Percentiles rank a stretch among this genome's conserved stretches.
phyloP scores from a whole-genome alignment of 192 early-diverging fungal genomes.

The Gaertneriomyces sp. region DNA sequence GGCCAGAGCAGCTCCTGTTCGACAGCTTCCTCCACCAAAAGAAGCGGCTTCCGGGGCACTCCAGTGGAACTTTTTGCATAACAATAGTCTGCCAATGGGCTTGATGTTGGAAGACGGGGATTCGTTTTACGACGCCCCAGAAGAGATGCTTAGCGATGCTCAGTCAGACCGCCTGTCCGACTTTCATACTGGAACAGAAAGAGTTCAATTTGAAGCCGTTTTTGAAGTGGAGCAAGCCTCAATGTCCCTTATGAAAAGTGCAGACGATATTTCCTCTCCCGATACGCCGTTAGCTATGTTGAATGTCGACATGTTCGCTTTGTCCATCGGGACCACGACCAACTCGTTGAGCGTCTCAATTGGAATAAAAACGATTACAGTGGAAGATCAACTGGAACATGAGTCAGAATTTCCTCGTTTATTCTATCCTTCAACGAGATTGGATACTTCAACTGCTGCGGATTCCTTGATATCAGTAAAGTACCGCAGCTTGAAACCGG shows the following conservation, averaged over 20 bases:
- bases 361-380: constrained; percentile 70
- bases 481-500: constrained; percentile 68
- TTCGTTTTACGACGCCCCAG: constrained; percentile 54
- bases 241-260: constrained; percentile 59
- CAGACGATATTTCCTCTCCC: constrained; percentile 32
- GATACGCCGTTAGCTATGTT: constrained; percentile 64
- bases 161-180: constrained; percentile 30
- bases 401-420: constrained; percentile 56
- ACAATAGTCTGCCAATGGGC: not conserved
- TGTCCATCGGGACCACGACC: constrained; percentile 68
- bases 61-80: constrained; percentile 16
- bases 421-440: constrained; percentile 29
- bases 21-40: not conserved
- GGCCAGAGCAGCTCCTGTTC: not conserved
- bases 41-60: not conserved
- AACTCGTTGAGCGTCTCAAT: constrained; percentile 73
- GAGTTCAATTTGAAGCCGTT: constrained; percentile 40
- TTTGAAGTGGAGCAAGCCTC: constrained; percentile 70
- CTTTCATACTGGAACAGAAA: not conserved
- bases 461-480: constrained; percentile 62
- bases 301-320: constrained; percentile 63
- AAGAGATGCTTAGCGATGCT: constrained; percentile 25
- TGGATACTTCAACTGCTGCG: constrained; percentile 1
- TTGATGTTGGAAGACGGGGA: constrained; percentile 40
- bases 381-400: constrained; percentile 61